Evolutionary conservation across 768 basidiomycete species (phyloP).

Genomic region (Auricularia sp.): DNA sequence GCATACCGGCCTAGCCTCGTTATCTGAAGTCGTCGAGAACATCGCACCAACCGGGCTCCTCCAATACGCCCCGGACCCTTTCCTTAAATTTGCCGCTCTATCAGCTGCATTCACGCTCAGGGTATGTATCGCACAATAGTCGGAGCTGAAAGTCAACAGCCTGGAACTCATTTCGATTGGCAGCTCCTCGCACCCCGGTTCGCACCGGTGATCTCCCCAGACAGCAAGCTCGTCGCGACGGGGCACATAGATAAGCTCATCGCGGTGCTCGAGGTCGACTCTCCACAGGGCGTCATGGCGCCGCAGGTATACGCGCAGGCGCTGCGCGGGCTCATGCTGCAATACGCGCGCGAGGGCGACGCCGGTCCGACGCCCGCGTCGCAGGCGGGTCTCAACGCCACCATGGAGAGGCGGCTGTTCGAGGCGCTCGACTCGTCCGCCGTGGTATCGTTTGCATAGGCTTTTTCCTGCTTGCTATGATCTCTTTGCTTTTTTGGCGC

Average conservation of each 20-base stretch:
- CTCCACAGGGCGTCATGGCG: not conserved
- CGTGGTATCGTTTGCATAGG: too few relatives aligned
- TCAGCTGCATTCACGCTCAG: not conserved
- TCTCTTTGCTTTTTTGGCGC: too few relatives aligned
- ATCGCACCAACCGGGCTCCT: not conserved
- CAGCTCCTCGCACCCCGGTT: not conserved
- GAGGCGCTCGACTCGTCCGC: too few relatives aligned
- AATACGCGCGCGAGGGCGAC: not conserved
- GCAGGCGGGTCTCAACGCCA: not conserved
- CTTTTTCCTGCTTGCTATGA: too few relatives aligned
- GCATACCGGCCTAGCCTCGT: not conserved
- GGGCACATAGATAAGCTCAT: not conserved
- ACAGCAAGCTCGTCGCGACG: not conserved
- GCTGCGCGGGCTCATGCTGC: not conserved
- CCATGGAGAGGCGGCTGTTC: not conserved
- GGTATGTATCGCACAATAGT: not conserved
- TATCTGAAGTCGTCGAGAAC: not conserved
- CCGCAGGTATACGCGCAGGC: not conserved
- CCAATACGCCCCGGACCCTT: not conserved
- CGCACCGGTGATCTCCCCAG: not conserved
- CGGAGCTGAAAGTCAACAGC: too few relatives aligned
- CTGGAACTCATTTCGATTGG: not conserved
- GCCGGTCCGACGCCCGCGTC: not conserved
- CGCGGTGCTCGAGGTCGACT: not conserved
- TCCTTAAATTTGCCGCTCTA: not conserved